A percentile compares a stretch with the other conserved stretches of the same genome.
phyloP scores from a whole-genome alignment of 2,329 filamentous ascomycete genomes.

The Botrytis aclada region DNA sequence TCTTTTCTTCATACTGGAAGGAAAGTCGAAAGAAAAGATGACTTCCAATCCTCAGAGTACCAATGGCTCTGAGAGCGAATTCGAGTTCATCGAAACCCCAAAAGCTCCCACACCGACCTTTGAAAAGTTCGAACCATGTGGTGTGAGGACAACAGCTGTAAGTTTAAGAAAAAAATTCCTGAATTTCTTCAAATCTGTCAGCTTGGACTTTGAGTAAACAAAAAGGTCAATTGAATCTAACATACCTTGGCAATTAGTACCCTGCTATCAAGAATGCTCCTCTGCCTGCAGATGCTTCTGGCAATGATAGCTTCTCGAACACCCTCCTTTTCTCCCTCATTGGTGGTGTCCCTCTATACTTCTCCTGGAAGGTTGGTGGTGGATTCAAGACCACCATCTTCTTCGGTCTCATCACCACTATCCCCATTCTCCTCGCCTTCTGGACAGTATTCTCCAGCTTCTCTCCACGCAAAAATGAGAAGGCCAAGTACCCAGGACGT shows the following conservation, averaged over 20 bases:
- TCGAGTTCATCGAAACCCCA: conserved; percentile 63
- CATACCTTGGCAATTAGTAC: conserved; percentile 53
- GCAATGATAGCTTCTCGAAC: conserved; percentile 86
- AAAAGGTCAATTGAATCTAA: conserved; percentile 33
- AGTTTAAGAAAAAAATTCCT: conserved; percentile 32
- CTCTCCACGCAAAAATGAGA: conserved; percentile 88
- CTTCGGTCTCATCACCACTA: conserved; percentile 72
- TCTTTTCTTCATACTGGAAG: conserved; percentile 21
- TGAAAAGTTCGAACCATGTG: conserved; percentile 52
- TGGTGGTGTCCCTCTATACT: conserved; percentile 69
- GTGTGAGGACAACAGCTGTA: conserved; percentile 55
- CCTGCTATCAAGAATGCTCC: conserved; percentile 91
- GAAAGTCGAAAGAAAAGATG: conserved; percentile 36
- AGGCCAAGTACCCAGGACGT: conserved; percentile 79
- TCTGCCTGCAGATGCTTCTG: conserved; percentile 82
- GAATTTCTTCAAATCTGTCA: conserved; percentile 12
- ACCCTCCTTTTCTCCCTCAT: conserved; percentile 68
- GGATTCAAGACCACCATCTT: conserved; percentile 86
- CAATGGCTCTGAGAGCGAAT: conserved; percentile 52
- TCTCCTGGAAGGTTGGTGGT: conserved; percentile 79
- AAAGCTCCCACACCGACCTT: conserved; percentile 48
- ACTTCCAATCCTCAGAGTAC: conserved; percentile 49
- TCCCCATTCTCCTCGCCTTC: conserved; percentile 78
- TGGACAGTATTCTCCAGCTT: conserved; percentile 79
- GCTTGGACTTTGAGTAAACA: neutral